Base-by-base conservation (phyloP, 108 stramenopile species). In the Cylindrotheca fusiformis region DNA sequence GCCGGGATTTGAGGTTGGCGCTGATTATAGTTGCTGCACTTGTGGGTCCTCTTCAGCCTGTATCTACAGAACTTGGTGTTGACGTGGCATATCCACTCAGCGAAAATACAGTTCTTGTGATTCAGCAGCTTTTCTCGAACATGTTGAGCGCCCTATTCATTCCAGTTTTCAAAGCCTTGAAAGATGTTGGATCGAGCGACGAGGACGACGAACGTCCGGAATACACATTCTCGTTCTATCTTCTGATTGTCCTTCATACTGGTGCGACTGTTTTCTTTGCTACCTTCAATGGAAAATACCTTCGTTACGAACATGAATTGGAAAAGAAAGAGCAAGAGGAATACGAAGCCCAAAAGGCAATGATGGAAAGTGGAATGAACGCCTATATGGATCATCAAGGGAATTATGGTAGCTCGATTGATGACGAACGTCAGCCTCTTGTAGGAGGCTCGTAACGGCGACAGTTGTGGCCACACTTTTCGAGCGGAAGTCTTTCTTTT, bases 111-210 rank as follows among this genome's bases (percentile, higher is more conserved):
- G 93, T 94, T 3, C 60, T 94, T 27, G 93, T 94, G 2, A 87
- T 94, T 30, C 82, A 91, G 51, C 93, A 94, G 52, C 79, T 94
- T 22, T 83, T 86, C 65, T 88, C 89, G 51, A 94, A 94, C 68
- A 60, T 91, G 25, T 51, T 87, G 55, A 85, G 84, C 52, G 93
- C 93, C 12, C 22, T 83, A 12, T 94, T 94, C 68, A 91, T 94
- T 66, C 93, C 93, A 4, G 53, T 84, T n/a, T 94, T 94, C 72
- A 82, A 94, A 65, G 62, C 73, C 0, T 60, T 94, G 53, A 79
- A 82, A 57, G 72, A 91, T 51, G 79, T 88, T 41, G 87, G 88
- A 19, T 79, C 78, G 18, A 47, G 44, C 4, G 26, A 45, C 31
- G 57, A 67, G 31, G 84, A 85, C 26, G 78, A 65, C 12, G 81